phyloP scores from a whole-genome alignment of 768 basidiomycete genomes.

The Tylopilus vinaceipallidus region DNA sequence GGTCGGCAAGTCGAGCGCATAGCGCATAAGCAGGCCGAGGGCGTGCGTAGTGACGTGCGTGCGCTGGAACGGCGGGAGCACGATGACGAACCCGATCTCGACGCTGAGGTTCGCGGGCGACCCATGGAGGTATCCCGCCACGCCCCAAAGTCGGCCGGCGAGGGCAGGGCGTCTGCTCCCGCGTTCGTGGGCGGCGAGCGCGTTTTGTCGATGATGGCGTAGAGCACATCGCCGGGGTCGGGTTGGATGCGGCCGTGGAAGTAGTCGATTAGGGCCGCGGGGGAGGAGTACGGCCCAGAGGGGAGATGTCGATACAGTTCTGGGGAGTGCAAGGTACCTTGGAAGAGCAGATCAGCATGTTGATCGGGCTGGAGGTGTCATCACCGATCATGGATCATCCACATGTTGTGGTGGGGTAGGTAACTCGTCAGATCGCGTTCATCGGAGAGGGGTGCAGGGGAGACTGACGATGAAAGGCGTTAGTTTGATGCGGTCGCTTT shows the following conservation, averaged over 20 bases:
- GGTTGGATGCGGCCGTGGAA: too few relatives aligned
- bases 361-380: too few relatives aligned
- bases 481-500: constrained; percentile 48
- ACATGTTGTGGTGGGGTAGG: too few relatives aligned
- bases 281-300: too few relatives aligned
- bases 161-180: not conserved
- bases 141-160: constrained; percentile 39
- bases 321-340: too few relatives aligned
- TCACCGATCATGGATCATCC: not conserved
- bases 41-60: constrained; percentile 62
- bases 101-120: constrained; percentile 40
- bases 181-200: too few relatives aligned
- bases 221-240: too few relatives aligned
- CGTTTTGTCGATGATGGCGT: too few relatives aligned
- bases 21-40: constrained; percentile 48
- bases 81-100: constrained; percentile 56
- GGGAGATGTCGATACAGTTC: too few relatives aligned
- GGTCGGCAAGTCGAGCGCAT: constrained; percentile 41
- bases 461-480: constrained; percentile 48
- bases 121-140: constrained; percentile 49
- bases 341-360: too few relatives aligned
- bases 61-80: constrained; percentile 57
- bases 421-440: not conserved
- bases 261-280: too few relatives aligned
- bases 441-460: too few relatives aligned